These are phyloP conservation scores for Podospora sp. DNA, from an alignment of 495 filamentous ascomycete genomes.

Conservation along the genomic window DNA sequence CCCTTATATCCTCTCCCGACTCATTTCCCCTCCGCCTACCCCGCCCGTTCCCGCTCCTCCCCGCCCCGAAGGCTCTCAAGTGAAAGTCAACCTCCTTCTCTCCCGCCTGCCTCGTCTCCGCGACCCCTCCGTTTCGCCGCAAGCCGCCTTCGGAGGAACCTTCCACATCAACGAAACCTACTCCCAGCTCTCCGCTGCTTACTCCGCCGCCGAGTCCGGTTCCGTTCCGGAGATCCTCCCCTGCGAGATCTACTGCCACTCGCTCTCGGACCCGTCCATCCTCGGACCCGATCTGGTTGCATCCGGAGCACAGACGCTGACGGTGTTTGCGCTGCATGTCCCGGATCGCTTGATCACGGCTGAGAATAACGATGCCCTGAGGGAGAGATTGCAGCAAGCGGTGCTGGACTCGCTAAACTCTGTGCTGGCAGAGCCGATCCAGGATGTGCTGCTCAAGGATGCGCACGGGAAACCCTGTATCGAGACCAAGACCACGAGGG, in stretches of 20 bases:
- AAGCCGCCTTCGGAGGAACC: constrained; percentile 6
- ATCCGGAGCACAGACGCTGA: constrained; percentile 1
- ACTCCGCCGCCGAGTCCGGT: background rate
- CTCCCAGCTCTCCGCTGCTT: background rate
- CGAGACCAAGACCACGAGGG: constrained; percentile 8
- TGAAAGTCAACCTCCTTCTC: constrained; percentile 11
- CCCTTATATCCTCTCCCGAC: background rate
- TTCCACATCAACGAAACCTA: constrained; percentile 11
- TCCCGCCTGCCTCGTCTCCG: background rate
- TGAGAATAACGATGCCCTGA: background rate
- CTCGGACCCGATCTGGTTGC: background rate
- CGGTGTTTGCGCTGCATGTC: background rate
- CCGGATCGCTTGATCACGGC: constrained; percentile 4
- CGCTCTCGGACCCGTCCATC: constrained; percentile 1
- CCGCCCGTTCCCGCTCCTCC: background rate
- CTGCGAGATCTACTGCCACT: constrained; percentile 13
- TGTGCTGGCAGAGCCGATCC: background rate
- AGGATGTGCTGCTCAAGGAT: background rate
- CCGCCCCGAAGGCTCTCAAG: constrained; percentile 5
- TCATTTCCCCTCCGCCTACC: background rate
- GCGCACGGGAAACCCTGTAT: background rate
- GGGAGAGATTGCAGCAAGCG: background rate
- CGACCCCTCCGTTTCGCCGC: background rate
- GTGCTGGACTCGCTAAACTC: constrained; percentile 4
- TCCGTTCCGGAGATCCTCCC: background rate